These are phyloP conservation scores for Pterocarpus santalinus DNA, from an alignment of 306 rosid genomes.

Conservation along the genomic window DNA sequence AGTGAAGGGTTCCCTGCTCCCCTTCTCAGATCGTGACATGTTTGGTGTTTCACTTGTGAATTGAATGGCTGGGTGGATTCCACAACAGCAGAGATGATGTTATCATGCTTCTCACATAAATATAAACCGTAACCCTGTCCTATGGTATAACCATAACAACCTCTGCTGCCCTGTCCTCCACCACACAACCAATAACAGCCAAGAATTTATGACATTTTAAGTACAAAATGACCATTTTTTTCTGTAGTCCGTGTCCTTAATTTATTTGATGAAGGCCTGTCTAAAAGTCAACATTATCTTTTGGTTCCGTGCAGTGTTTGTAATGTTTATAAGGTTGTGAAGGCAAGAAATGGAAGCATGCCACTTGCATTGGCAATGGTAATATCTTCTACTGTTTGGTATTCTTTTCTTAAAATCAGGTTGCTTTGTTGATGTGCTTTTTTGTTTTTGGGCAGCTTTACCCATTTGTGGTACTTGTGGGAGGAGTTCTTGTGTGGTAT, in stretches of 20 bases:
- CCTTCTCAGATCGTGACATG: not conserved
- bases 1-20: not conserved
- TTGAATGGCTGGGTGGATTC: not conserved
- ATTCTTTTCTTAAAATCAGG: conserved; percentile 33
- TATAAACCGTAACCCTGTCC: not conserved
- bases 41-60: not conserved
- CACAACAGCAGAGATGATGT: not conserved
- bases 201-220: not conserved
- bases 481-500: conserved; percentile 87
- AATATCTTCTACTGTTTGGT: conserved; percentile 34
- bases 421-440: conserved; percentile 36
- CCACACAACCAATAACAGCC: not conserved
- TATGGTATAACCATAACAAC: not conserved
- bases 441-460: conserved; percentile 70
- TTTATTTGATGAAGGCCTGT: conserved; percentile 31
- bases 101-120: not conserved
- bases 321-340: conserved; percentile 85
- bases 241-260: conserved; percentile 19
- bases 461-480: conserved; percentile 80
- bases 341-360: conserved; percentile 80
- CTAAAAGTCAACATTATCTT: conserved; percentile 38
- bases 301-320: conserved; percentile 67
- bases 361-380: conserved; percentile 92
- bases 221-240: conserved; percentile 8
- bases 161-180: not conserved